A percentile compares a stretch with the other conserved stretches of the same genome.
phyloP scores from a whole-genome alignment of 495 filamentous ascomycete species.

The Lophium mytilinum region DNA sequence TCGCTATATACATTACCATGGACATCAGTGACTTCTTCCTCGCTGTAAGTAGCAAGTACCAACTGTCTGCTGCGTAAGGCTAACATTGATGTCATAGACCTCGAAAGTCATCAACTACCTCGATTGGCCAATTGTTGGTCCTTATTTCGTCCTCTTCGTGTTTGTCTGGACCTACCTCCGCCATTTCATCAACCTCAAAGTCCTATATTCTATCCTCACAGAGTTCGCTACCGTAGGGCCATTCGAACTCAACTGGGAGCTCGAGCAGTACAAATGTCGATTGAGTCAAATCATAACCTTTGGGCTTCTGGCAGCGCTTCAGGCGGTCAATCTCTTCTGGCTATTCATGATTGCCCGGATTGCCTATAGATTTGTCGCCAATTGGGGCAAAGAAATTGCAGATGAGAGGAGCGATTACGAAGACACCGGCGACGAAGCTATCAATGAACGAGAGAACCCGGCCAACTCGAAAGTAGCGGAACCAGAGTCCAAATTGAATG shows the following conservation, averaged over 20 bases:
- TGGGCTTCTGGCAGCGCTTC: conserved; percentile 29
- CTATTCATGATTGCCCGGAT: conserved; percentile 31
- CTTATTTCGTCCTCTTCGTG: conserved; percentile 82
- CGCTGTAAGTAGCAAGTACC: conserved; percentile 58
- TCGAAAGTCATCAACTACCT: conserved; percentile 94
- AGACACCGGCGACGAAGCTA: conserved; percentile 26
- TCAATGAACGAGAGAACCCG: conserved; percentile 1
- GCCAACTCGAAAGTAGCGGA: neutral
- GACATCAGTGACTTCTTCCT: conserved; percentile 97
- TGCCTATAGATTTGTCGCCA: conserved; percentile 24
- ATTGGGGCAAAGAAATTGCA: conserved; percentile 12
- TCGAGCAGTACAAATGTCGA: conserved; percentile 39
- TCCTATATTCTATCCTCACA: conserved; percentile 75
- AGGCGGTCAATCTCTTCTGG: conserved; percentile 37
- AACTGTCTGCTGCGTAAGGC: neutral
- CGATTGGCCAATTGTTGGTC: conserved; percentile 63
- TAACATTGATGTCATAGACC: conserved; percentile 44
- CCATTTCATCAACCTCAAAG: conserved; percentile 82
- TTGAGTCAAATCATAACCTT: conserved; percentile 34
- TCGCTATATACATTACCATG: conserved; percentile 94
- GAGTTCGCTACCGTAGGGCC: conserved; percentile 85
- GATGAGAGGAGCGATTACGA: conserved; percentile 37
- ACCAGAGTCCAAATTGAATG: neutral
- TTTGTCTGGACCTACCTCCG: conserved; percentile 84
- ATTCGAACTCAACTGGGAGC: conserved; percentile 40